Evolutionary conservation across 2,329 filamentous ascomycete genomes (phyloP).

Genomic region (Nemania abortiva): DNA sequence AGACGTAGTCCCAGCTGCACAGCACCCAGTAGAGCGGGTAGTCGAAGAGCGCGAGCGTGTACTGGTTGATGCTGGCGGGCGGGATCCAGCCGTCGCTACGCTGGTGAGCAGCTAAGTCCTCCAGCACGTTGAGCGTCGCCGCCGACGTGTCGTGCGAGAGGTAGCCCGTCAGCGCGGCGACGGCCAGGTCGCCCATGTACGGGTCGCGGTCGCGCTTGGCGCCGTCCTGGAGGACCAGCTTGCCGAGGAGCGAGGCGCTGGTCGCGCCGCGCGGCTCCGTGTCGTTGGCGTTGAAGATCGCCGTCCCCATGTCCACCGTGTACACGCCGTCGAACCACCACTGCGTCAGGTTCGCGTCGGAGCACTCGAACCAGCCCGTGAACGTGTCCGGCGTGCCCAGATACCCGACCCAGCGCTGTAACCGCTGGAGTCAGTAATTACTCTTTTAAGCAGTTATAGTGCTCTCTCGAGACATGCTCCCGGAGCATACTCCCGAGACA

Average conservation of each 20-base stretch:
- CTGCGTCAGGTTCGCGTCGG: slow-evolving; percentile 61
- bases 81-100: slow-evolving; percentile 65
- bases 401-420: slow-evolving; percentile 60
- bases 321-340: slow-evolving; percentile 68
- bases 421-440: too few relatives aligned
- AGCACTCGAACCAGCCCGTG: slow-evolving; percentile 65
- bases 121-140: slow-evolving; percentile 61
- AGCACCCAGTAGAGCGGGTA: slow-evolving; percentile 67
- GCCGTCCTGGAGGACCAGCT: slow-evolving; percentile 62
- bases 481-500: too few relatives aligned
- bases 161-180: slow-evolving; percentile 62
- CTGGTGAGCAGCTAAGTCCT: slow-evolving; percentile 63
- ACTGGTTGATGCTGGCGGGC: slow-evolving; percentile 64
- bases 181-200: slow-evolving; percentile 65
- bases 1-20: slow-evolving; percentile 60
- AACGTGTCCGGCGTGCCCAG: slow-evolving; percentile 63
- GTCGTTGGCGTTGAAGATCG: slow-evolving; percentile 60
- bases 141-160: slow-evolving; percentile 57
- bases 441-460: too few relatives aligned
- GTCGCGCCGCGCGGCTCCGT: slow-evolving; percentile 61
- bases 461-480: too few relatives aligned
- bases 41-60: slow-evolving; percentile 62
- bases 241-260: slow-evolving; percentile 59
- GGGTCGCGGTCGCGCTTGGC: slow-evolving; percentile 66
- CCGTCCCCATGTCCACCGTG: slow-evolving; percentile 63